Conservation (phyloP, 2,329 filamentous ascomycete species). For the Westerdykella sp. region DNA sequence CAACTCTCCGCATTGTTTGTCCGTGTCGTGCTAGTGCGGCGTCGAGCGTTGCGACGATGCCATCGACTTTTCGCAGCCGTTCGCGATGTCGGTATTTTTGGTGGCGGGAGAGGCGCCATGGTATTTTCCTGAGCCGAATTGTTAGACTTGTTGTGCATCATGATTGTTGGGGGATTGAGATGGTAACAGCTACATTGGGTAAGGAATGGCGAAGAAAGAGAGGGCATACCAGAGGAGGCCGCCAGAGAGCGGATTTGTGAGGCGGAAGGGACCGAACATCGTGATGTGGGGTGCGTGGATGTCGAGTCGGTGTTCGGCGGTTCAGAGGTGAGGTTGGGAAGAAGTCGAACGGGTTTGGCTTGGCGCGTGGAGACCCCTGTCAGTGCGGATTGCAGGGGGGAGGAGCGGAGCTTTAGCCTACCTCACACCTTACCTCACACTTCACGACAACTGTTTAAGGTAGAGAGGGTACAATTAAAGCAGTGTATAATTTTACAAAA, state of each 20-base stretch:
- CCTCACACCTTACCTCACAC: too few relatives aligned
- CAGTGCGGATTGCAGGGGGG: not conserved
- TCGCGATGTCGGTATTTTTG: conserved; percentile 73
- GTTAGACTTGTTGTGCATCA: conserved; percentile 6
- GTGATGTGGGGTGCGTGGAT: conserved; percentile 13
- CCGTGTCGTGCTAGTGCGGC: conserved; percentile 66
- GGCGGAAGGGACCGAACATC: conserved; percentile 38
- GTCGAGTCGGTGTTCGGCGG: conserved; percentile 9
- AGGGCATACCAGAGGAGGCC: conserved; percentile 33
- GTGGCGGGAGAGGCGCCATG: conserved; percentile 87
- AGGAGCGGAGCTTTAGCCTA: too few relatives aligned
- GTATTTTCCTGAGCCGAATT: conserved; percentile 67
- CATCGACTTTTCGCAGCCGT: conserved; percentile 60
- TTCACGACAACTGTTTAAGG: too few relatives aligned
- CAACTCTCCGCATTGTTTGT: conserved; percentile 66
- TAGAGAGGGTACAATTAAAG: too few relatives aligned
- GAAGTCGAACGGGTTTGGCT: conserved; percentile 22
- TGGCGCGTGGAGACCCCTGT: conserved; percentile 15
- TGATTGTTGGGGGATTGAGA: conserved; percentile 3
- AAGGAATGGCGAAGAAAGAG: not conserved
- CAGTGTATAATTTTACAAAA: too few relatives aligned
- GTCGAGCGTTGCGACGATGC: conserved; percentile 76
- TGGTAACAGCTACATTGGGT: not conserved
- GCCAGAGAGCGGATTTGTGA: conserved; percentile 36
- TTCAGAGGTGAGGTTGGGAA: conserved; percentile 14